A percentile compares a stretch with the other conserved stretches of the same genome.
These are phyloP conservation scores for Pseudogymnoascus sp. DNA, from an alignment of 2,329 filamentous ascomycete species.

Conservation along the genomic window DNA sequence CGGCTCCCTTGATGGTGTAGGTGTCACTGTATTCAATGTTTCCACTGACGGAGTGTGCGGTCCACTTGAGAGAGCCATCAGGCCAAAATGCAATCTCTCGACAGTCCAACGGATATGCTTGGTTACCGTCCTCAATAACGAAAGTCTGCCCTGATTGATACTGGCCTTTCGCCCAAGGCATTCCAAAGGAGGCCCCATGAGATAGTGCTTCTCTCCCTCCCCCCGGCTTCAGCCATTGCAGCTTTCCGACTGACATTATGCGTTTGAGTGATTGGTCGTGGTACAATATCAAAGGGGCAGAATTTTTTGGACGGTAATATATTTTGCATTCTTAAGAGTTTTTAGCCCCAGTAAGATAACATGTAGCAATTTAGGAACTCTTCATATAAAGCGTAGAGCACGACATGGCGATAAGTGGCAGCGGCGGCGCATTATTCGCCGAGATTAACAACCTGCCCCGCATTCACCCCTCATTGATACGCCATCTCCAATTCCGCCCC, in stretches of 20 bases:
- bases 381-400: background rate
- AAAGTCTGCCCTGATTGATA: slow-evolving; percentile 11
- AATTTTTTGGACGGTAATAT: background rate
- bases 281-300: no score
- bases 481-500: background rate
- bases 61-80: background rate
- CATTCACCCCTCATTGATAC: background rate
- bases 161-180: slow-evolving; percentile 14
- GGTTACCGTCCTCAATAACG: slow-evolving; percentile 11
- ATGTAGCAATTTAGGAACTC: background rate
- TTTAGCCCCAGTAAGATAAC: background rate
- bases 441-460: background rate
- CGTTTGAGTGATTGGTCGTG: background rate
- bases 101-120: slow-evolving; percentile 8
- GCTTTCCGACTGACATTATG: background rate
- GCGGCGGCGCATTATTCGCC: background rate
- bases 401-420: background rate
- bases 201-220: slow-evolving; percentile 9
- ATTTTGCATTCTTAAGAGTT: background rate
- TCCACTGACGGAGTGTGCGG: background rate
- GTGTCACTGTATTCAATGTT: background rate
- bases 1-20: slow-evolving; percentile 4
- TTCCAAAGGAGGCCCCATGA: slow-evolving; percentile 15
- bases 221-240: background rate
- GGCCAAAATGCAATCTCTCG: slow-evolving; percentile 8